Evolutionary conservation across 805 yeast species (phyloP).

Genomic region (Saccharomycopsis malanga): DNA sequence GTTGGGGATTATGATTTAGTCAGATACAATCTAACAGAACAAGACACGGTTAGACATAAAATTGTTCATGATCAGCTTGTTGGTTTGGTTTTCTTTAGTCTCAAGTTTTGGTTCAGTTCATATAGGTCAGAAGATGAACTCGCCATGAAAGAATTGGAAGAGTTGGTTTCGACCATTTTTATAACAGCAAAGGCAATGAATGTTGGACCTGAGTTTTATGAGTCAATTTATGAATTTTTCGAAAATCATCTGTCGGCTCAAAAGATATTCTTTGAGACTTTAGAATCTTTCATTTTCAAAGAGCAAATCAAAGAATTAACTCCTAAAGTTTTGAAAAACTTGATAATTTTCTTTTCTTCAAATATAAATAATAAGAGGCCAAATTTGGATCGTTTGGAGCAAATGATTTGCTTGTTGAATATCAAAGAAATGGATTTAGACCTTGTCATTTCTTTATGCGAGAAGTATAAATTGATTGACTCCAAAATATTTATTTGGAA

Average conservation of each 20-base stretch:
- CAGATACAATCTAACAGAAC: slow-evolving; percentile 50
- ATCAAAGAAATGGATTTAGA: slow-evolving; percentile 69
- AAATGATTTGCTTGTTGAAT: slow-evolving; percentile 63
- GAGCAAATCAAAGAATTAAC: slow-evolving; percentile 34
- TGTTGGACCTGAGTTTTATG: slow-evolving; percentile 34
- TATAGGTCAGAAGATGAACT: slow-evolving; percentile 29
- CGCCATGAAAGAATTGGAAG: slow-evolving; percentile 24
- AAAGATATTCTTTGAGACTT: slow-evolving; percentile 31
- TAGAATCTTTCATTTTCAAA: slow-evolving; percentile 37
- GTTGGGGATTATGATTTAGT: slow-evolving; percentile 42
- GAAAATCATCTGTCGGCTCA: slow-evolving; percentile 28
- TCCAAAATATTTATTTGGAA: slow-evolving; percentile 69
- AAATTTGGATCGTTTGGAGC: slow-evolving; percentile 39
- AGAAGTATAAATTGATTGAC: slow-evolving; percentile 48
- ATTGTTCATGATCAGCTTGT: slow-evolving; percentile 48
- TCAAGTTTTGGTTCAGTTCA: slow-evolving; percentile 32
- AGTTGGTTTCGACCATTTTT: slow-evolving; percentile 34
- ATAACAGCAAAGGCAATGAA: slow-evolving; percentile 35
- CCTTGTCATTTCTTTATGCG: slow-evolving; percentile 58
- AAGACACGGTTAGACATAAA: slow-evolving; percentile 36
- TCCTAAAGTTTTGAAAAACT: slow-evolving; percentile 40
- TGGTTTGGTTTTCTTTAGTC: slow-evolving; percentile 48
- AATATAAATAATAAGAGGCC: slow-evolving; percentile 22
- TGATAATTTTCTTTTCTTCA: slow-evolving; percentile 46
- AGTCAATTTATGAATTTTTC: slow-evolving; percentile 39